Conservation (phyloP, 2,329 filamentous ascomycete species). For the Huntiella decipiens region DNA sequence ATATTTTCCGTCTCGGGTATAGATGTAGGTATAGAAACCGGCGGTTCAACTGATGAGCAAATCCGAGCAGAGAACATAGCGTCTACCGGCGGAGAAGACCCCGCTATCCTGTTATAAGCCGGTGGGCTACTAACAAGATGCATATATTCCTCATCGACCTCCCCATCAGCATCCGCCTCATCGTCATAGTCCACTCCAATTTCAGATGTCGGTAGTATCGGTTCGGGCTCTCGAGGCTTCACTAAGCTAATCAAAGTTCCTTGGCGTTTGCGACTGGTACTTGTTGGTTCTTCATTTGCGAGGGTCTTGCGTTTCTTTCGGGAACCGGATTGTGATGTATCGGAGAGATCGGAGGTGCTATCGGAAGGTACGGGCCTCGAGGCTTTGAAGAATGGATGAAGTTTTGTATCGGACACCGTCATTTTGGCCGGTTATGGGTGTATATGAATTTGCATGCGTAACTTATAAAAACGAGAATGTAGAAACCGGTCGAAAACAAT, state of each 20-base stretch:
- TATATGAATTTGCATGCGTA: too few species aligned
- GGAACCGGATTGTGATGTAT: slow-evolving; percentile 1
- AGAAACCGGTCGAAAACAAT: too few species aligned
- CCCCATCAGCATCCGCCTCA: slow-evolving; percentile 8
- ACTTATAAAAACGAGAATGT: too few species aligned
- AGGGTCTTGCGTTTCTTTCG: slow-evolving; percentile 9
- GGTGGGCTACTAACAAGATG: neutral
- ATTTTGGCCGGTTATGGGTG: neutral
- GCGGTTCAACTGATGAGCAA: neutral
- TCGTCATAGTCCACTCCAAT: slow-evolving; percentile 2
- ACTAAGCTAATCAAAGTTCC: slow-evolving; percentile 7
- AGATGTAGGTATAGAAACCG: too few species aligned
- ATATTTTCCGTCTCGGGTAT: too few species aligned
- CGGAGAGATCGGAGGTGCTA: slow-evolving; percentile 5
- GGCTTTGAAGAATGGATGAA: slow-evolving; percentile 11
- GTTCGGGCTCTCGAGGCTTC: slow-evolving; percentile 1
- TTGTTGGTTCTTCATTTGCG: neutral
- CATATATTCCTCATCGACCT: slow-evolving; percentile 6
- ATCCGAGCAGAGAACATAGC: neutral
- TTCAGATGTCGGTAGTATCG: neutral
- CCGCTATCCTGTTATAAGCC: neutral
- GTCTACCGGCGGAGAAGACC: slow-evolving; percentile 1
- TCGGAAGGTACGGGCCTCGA: slow-evolving; percentile 1
- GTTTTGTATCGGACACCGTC: slow-evolving; percentile 1
- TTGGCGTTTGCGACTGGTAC: neutral